A percentile compares a stretch with the other conserved stretches of the same genome.
Conservation (phyloP, 768 basidiomycete genomes). For the Leucocoprinus sp. region DNA sequence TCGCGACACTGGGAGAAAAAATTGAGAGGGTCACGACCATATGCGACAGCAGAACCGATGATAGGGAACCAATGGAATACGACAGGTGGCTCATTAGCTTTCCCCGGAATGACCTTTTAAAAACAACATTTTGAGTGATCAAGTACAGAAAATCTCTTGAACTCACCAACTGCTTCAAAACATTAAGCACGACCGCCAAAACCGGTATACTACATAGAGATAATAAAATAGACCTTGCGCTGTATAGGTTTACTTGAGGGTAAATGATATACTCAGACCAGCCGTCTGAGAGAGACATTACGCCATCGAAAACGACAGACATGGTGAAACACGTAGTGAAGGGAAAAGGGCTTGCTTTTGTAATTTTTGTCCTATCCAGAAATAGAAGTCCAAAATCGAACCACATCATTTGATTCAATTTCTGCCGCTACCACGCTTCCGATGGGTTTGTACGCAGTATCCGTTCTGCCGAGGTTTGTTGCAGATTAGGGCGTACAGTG, state of each 20-base stretch:
- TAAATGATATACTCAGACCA: slow-evolving; percentile 38
- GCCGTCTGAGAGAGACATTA: slow-evolving; percentile 29
- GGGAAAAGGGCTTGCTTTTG: slow-evolving; percentile 10
- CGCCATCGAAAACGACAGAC: slow-evolving; percentile 32
- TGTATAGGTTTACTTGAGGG: slow-evolving; percentile 30
- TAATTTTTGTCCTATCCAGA: slow-evolving; percentile 13
- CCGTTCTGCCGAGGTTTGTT: too few species aligned
- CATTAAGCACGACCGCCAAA: slow-evolving; percentile 62
- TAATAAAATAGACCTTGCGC: slow-evolving; percentile 32
- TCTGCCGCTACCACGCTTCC: too few species aligned
- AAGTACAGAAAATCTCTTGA: slow-evolving; percentile 4
- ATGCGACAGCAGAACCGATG: slow-evolving; percentile 80
- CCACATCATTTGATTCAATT: slow-evolving; percentile 18
- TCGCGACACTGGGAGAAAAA: slow-evolving; percentile 77
- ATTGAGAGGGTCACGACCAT: slow-evolving; percentile 88
- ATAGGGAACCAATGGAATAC: slow-evolving; percentile 93
- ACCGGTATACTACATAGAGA: slow-evolving; percentile 62
- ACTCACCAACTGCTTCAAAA: slow-evolving; percentile 70
- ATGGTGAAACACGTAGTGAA: slow-evolving; percentile 18
- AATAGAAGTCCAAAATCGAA: slow-evolving; percentile 25
- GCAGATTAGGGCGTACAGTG: too few species aligned
- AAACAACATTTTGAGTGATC: neutral
- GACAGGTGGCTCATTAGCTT: slow-evolving; percentile 70
- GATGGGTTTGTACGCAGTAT: too few species aligned
- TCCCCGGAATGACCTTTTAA: slow-evolving; percentile 54